A percentile compares a stretch with the other conserved stretches of the same genome.
phyloP scores from a whole-genome alignment of 345 rosid species.

The Salix dunnii region DNA sequence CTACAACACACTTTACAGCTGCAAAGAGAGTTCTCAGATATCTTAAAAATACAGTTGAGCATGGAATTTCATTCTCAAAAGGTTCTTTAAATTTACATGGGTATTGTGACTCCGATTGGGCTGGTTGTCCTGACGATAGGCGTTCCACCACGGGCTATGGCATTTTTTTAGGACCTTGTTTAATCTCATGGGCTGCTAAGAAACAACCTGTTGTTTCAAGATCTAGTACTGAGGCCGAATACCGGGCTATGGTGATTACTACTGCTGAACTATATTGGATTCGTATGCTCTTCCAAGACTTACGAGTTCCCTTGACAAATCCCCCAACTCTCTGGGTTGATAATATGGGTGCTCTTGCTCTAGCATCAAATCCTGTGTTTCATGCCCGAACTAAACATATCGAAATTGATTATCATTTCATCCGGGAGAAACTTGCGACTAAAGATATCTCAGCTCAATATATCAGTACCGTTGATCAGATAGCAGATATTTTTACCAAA shows the following conservation, averaged over 20 bases:
- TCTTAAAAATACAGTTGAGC: background rate
- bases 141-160: background rate
- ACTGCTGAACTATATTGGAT: background rate
- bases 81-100: background rate
- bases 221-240: background rate
- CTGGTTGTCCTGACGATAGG: fast-evolving
- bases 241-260: background rate
- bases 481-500: no score
- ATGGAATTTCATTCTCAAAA: background rate
- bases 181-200: background rate
- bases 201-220: background rate
- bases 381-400: no score
- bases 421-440: no score
- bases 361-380: no score
- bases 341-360: background rate
- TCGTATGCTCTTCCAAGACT: background rate
- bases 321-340: background rate
- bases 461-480: no score
- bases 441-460: no score
- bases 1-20: background rate
- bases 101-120: background rate
- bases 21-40: background rate
- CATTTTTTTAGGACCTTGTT: background rate
- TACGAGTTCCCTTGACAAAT: background rate
- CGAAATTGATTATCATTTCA: no score